Percentiles rank a stretch among this genome's conserved stretches.
Conservation (phyloP, 768 basidiomycete genomes). For the Nidularia pulvinata region DNA sequence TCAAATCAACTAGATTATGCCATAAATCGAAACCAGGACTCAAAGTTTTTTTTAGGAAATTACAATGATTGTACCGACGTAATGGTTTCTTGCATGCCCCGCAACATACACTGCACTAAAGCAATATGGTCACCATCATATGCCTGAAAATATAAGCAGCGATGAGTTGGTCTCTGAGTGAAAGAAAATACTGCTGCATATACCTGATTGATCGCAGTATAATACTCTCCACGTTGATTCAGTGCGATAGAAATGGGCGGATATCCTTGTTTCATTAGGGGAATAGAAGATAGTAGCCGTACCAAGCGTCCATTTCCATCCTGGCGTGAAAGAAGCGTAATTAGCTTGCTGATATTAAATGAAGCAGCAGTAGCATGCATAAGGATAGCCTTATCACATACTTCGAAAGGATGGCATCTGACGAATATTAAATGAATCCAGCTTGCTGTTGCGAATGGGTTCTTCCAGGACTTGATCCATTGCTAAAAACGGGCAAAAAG, state of each 20-base stretch:
- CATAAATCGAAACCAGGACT: no score
- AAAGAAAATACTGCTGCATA: neutral
- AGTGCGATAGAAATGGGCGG: slow-evolving; percentile 22
- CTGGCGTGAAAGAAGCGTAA: slow-evolving; percentile 8
- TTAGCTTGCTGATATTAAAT: neutral
- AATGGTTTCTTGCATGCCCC: slow-evolving; percentile 18
- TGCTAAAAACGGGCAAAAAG: slow-evolving; percentile 8
- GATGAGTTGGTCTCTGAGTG: slow-evolving; percentile 1
- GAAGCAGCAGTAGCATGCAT: neutral
- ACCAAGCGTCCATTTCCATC: slow-evolving; percentile 26
- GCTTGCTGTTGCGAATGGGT: slow-evolving; percentile 25
- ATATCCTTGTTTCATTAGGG: slow-evolving; percentile 22
- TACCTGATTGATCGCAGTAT: slow-evolving; percentile 18
- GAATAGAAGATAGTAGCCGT: slow-evolving; percentile 25
- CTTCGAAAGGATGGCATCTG: slow-evolving; percentile 27
- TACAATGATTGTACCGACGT: slow-evolving; percentile 3
- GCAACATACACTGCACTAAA: slow-evolving; percentile 15
- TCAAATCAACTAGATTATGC: no score
- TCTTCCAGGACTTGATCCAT: slow-evolving; percentile 18
- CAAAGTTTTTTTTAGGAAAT: neutral
- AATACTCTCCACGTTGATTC: slow-evolving; percentile 18
- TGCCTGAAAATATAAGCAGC: slow-evolving; percentile 8
- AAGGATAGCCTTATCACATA: slow-evolving; percentile 4
- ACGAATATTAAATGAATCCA: slow-evolving; percentile 24
- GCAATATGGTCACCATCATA: slow-evolving; percentile 16